Evolutionary conservation across 495 filamentous ascomycete genomes (phyloP).

Genomic region (Aspergillus diversus): DNA sequence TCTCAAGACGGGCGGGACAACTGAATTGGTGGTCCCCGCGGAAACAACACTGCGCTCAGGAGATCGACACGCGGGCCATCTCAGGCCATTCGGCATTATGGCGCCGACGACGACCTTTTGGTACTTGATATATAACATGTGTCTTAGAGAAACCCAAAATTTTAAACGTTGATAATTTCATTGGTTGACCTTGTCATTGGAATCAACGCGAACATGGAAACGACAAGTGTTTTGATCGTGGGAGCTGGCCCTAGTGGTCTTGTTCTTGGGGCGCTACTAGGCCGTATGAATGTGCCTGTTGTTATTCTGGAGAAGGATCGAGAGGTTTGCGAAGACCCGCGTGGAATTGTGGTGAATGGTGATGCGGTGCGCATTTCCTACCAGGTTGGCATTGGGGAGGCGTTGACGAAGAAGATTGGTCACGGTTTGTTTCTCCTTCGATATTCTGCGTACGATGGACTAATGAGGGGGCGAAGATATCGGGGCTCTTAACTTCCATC

Average conservation of each 20-base stretch:
- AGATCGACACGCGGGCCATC: no score
- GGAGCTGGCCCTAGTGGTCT: constrained; percentile 44
- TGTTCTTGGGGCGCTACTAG: constrained; percentile 35
- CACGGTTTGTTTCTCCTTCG: constrained; percentile 6
- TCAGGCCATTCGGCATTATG: no score
- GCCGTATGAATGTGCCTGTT: constrained; percentile 35
- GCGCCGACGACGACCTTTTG: no score
- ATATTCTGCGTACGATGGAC: background rate
- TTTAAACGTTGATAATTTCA: no score
- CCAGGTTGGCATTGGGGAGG: constrained; percentile 28
- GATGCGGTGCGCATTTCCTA: constrained; percentile 46
- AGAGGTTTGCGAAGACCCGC: constrained; percentile 44
- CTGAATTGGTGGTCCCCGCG: no score
- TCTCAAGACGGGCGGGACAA: no score
- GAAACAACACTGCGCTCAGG: no score
- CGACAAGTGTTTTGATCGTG: constrained; percentile 39
- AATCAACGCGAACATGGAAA: background rate
- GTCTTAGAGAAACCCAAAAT: no score
- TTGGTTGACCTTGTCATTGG: no score
- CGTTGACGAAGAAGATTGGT: constrained; percentile 35
- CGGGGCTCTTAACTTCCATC: constrained; percentile 20
- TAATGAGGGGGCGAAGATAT: constrained; percentile 14
- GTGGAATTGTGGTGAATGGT: constrained; percentile 45
- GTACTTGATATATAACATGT: no score
- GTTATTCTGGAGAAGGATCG: constrained; percentile 43